These are phyloP conservation scores for Albophoma yamanashiensis DNA, from an alignment of 2,329 filamentous ascomycete species.

Conservation along the genomic window DNA sequence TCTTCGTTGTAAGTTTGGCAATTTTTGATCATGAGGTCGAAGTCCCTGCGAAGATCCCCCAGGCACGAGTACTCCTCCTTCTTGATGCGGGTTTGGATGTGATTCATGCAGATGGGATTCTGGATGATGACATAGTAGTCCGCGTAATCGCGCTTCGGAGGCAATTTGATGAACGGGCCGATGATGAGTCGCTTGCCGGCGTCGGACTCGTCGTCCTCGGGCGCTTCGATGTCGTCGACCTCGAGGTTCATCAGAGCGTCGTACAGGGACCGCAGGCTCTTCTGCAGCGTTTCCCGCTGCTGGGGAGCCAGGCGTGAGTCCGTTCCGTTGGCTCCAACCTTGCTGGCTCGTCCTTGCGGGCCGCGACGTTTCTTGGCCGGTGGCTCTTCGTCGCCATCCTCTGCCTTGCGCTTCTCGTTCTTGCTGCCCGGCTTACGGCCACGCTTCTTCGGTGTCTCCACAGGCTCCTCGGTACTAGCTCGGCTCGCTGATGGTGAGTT, in stretches of 20 bases:
- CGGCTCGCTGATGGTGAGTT: conserved; percentile 70
- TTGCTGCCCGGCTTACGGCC: conserved; percentile 67
- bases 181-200: conserved; percentile 70
- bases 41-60: conserved; percentile 70
- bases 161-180: conserved; percentile 85
- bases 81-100: conserved; percentile 91
- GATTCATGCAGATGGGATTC: conserved; percentile 90
- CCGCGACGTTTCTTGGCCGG: conserved; percentile 70
- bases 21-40: conserved; percentile 77
- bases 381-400: conserved; percentile 65
- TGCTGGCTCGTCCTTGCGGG: conserved; percentile 59
- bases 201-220: conserved; percentile 46
- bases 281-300: conserved; percentile 69
- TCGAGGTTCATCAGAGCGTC: conserved; percentile 77
- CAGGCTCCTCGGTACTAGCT: conserved; percentile 65
- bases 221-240: conserved; percentile 57
- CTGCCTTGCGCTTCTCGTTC: conserved; percentile 81
- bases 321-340: conserved; percentile 23
- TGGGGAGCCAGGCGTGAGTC: conserved; percentile 48
- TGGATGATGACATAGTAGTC: conserved; percentile 94
- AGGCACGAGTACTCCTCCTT: conserved; percentile 83
- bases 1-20: conserved; percentile 97
- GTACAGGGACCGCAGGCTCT: conserved; percentile 65
- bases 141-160: conserved; percentile 78
- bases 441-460: conserved; percentile 69